Evolutionary conservation across 768 basidiomycete species (phyloP), one percentile per base, ranked within the genome.

Genomic region (Naganishia vishniacii): DNA sequence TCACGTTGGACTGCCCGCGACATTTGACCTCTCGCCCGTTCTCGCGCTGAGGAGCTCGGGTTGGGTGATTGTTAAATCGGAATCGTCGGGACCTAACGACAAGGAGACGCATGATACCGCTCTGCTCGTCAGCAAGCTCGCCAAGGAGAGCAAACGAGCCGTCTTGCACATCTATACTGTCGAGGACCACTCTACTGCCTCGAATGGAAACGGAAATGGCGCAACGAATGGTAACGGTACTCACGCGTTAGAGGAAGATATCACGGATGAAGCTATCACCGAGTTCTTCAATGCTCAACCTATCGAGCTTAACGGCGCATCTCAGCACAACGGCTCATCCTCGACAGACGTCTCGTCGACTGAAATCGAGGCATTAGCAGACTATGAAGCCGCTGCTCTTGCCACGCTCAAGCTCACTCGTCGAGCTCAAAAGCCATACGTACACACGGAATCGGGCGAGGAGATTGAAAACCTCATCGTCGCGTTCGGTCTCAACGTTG

Each of bases 101-200:
- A 88, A 91, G 73, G 83, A 91, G 72, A 89, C 91, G 3, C 88
- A 94, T 70, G 89, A 93, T 73, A 86, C 97, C 76, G 88, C 91
- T 25, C 79, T 97, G 37, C 82, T 98, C 18, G 90, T 91, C 15
- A 85, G 89, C 56, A 84, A 86, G 45, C 78, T 97, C 53, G 89
- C 94, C 0, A 82, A 82, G 40, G 75, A 81, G 61, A n/a, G 56
- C 59, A 42, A 59, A 58, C 37, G 40, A 37, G 64, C 64, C 16
- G 60, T 65, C 48, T 46, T 65, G 45, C 61, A 58, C 53, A 61
- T 65, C 32, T 59, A 61, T 32, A 66, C 65, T 31, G 34, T 29
- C 13, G 59, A 40, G 61, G 59, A 8, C n/a, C n/a, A n/a, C 46
- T 34, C 9, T 61, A 63, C 28, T 37, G 25, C 18, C 26, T 78